Evolutionary conservation across 805 yeast genomes (phyloP).

Genomic region (Candida rishiriensis): DNA sequence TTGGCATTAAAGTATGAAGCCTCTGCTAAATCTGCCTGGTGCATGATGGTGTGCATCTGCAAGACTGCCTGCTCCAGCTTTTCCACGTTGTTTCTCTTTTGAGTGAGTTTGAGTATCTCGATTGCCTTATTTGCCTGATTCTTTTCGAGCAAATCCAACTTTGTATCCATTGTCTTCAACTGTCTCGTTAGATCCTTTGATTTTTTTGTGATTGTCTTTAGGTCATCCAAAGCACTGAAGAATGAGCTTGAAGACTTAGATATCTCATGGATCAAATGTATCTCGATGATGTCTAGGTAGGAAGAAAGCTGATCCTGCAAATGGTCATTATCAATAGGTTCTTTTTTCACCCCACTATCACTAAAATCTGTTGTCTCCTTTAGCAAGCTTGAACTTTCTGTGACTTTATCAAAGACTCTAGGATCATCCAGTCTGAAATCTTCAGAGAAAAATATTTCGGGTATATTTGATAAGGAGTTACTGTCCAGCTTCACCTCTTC

Average conservation of each 20-base stretch:
- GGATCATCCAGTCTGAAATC: slow-evolving; percentile 86
- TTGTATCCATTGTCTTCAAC: slow-evolving; percentile 41
- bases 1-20: slow-evolving; percentile 39
- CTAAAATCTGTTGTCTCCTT: slow-evolving; percentile 29
- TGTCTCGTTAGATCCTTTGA: slow-evolving; percentile 47
- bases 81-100: slow-evolving; percentile 55
- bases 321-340: slow-evolving; percentile 46
- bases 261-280: slow-evolving; percentile 74
- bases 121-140: slow-evolving; percentile 49
- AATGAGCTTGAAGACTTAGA: slow-evolving; percentile 81
- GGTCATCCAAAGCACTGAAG: slow-evolving; percentile 77
- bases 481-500: slow-evolving; percentile 20
- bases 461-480: slow-evolving; percentile 45
- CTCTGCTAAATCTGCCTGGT: slow-evolving; percentile 48
- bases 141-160: slow-evolving; percentile 42
- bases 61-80: slow-evolving; percentile 56
- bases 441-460: slow-evolving; percentile 60
- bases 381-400: slow-evolving; percentile 48
- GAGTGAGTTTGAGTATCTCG: slow-evolving; percentile 43
- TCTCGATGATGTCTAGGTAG: slow-evolving; percentile 81
- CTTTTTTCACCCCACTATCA: slow-evolving; percentile 30
- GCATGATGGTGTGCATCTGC: slow-evolving; percentile 45
- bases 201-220: slow-evolving; percentile 56
- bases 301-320: slow-evolving; percentile 76
- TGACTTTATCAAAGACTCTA: slow-evolving; percentile 69